Percentiles rank a stretch among this genome's conserved stretches.
These are phyloP conservation scores for Trichophyton schoenleinii DNA, from an alignment of 2,329 filamentous ascomycete species.

Conservation along the genomic window DNA sequence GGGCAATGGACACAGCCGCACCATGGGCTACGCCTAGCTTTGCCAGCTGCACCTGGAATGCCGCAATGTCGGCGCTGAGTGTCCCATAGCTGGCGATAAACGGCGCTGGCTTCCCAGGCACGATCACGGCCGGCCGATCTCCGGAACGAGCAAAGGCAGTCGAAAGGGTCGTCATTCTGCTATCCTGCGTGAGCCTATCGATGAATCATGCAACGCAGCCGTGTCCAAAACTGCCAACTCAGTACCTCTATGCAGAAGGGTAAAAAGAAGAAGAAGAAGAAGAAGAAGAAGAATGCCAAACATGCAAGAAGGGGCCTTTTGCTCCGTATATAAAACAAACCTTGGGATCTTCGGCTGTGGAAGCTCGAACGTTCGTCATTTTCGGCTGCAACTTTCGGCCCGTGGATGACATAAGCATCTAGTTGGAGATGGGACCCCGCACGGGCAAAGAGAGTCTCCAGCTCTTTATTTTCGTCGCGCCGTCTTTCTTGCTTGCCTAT, in stretches of 20 bases:
- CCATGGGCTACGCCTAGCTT: slow-evolving; percentile 56
- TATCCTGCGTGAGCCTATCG: background rate
- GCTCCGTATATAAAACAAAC: background rate
- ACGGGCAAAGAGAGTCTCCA: background rate
- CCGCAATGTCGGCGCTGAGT: slow-evolving; percentile 51
- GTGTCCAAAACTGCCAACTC: background rate
- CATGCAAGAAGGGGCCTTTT: background rate
- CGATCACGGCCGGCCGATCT: slow-evolving; percentile 53
- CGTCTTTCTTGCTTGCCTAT: background rate
- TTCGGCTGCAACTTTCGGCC: background rate
- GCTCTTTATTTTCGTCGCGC: background rate
- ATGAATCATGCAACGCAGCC: background rate
- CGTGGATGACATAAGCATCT: background rate
- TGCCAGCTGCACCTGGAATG: slow-evolving; percentile 68
- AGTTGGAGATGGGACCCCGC: background rate
- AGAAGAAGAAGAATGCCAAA: background rate
- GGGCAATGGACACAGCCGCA: slow-evolving; percentile 67
- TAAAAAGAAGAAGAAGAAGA: background rate
- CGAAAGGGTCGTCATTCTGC: slow-evolving; percentile 44
- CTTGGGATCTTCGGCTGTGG: background rate
- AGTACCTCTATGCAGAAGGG: background rate
- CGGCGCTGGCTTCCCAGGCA: slow-evolving; percentile 51
- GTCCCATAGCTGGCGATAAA: slow-evolving; percentile 58
- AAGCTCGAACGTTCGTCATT: background rate
- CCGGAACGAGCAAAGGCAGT: slow-evolving; percentile 44